These are phyloP conservation scores for Simmondsia chinensis DNA, from an alignment of 148 eudicot species.

Conservation along the genomic window DNA sequence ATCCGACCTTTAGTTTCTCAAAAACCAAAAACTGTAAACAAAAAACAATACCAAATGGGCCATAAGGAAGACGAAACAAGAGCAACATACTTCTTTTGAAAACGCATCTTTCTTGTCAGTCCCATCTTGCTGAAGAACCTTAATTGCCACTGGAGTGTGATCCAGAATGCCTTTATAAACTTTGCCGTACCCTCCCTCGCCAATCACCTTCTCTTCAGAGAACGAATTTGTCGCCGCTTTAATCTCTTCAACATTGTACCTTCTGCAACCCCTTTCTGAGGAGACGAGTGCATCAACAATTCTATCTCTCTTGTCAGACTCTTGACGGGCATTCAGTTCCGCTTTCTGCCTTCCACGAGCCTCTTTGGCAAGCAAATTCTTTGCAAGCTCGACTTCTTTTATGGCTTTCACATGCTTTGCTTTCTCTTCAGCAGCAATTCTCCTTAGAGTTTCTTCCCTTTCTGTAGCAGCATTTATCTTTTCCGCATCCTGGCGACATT, in stretches of 20 bases:
- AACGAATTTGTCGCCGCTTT: slow-evolving; percentile 45
- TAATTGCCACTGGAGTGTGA: slow-evolving; percentile 69
- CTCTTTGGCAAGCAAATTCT: slow-evolving; percentile 40
- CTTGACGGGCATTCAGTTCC: slow-evolving; percentile 42
- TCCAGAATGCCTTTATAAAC: slow-evolving; percentile 69
- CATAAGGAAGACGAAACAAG: neutral
- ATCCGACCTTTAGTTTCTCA: too few species aligned
- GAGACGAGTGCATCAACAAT: slow-evolving; percentile 44
- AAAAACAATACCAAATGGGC: neutral
- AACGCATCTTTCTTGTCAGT: slow-evolving; percentile 65
- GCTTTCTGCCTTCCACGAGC: slow-evolving; percentile 55
- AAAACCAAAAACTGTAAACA: too few species aligned
- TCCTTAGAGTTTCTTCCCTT: slow-evolving; percentile 49
- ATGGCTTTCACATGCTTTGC: slow-evolving; percentile 47
- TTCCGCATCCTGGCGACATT: slow-evolving; percentile 47
- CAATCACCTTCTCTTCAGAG: slow-evolving; percentile 51
- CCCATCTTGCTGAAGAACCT: slow-evolving; percentile 58
- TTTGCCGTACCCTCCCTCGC: slow-evolving; percentile 78
- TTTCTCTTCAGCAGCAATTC: slow-evolving; percentile 53
- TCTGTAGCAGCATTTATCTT: slow-evolving; percentile 48
- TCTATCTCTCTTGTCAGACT: slow-evolving; percentile 45
- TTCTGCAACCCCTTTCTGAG: slow-evolving; percentile 46
- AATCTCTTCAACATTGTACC: slow-evolving; percentile 49
- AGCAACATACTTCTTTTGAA: slow-evolving; percentile 46
- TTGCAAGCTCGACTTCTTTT: slow-evolving; percentile 52